Percentiles rank a stretch among this genome's conserved stretches.
Conservation (phyloP, 495 filamentous ascomycete species). For the Talaromyces adpressus region DNA sequence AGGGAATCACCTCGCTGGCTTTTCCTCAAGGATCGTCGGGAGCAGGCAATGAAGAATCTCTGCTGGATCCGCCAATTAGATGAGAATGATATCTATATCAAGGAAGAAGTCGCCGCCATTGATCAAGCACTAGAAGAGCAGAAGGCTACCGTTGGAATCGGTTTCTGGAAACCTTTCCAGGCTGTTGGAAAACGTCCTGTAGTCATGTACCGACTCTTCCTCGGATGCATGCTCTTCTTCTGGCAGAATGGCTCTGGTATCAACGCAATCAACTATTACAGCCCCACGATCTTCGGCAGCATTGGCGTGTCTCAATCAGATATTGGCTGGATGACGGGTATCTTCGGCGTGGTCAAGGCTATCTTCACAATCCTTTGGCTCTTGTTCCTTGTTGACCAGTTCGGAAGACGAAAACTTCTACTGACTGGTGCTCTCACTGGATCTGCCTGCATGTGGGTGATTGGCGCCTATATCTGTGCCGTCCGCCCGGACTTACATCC, state of each 20-base stretch:
- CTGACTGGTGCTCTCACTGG: slow-evolving; percentile 65
- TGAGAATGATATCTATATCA: slow-evolving; percentile 53
- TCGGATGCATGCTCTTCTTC: slow-evolving; percentile 60
- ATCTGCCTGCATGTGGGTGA: slow-evolving; percentile 66
- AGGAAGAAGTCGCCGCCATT: slow-evolving; percentile 57
- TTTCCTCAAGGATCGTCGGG: slow-evolving; percentile 37
- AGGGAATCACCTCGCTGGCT: slow-evolving; percentile 57
- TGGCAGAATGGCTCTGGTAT: slow-evolving; percentile 62
- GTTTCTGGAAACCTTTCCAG: slow-evolving; percentile 64
- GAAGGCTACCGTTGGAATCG: slow-evolving; percentile 45
- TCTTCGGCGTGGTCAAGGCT: slow-evolving; percentile 51
- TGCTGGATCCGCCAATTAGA: slow-evolving; percentile 58
- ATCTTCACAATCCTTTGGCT: slow-evolving; percentile 57
- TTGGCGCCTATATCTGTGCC: slow-evolving; percentile 63
- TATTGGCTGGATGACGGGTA: slow-evolving; percentile 42
- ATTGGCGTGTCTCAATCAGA: slow-evolving; percentile 47
- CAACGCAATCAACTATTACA: slow-evolving; percentile 64
- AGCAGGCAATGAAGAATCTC: slow-evolving; percentile 51
- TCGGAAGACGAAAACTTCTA: slow-evolving; percentile 64
- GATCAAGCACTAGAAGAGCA: slow-evolving; percentile 54
- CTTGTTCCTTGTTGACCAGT: slow-evolving; percentile 61
- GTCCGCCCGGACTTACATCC: slow-evolving; percentile 40
- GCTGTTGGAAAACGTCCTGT: slow-evolving; percentile 40
- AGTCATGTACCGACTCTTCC: slow-evolving; percentile 50
- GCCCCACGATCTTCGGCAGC: slow-evolving; percentile 50